A percentile compares a stretch with the other conserved stretches of the same genome.
Evolutionary conservation across 2,329 filamentous ascomycete species (phyloP).

Genomic region (Penicillium sp.): DNA sequence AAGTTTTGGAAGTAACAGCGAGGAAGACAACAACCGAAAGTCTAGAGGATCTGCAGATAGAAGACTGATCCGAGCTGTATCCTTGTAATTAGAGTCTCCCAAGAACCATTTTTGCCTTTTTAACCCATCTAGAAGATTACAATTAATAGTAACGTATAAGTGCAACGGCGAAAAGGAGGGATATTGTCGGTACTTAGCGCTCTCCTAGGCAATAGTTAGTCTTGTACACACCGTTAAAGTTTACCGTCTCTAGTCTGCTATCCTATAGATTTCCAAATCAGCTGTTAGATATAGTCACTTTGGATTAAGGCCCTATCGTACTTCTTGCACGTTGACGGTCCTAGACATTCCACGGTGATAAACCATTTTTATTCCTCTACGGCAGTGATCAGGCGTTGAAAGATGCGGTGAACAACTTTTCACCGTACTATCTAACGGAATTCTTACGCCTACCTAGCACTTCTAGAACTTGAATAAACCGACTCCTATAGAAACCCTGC

Average conservation of each 20-base stretch:
- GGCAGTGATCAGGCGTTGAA: neutral
- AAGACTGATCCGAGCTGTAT: slow-evolving; percentile 1
- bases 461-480: neutral
- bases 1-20: neutral
- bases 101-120: slow-evolving; percentile 1
- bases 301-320: neutral
- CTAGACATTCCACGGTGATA: neutral
- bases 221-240: neutral
- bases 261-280: neutral
- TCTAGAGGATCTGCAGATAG: neutral
- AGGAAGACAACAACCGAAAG: slow-evolving; percentile 3
- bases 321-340: neutral
- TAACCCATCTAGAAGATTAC: neutral
- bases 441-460: neutral
- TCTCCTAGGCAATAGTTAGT: neutral
- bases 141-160: neutral
- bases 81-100: slow-evolving; percentile 1
- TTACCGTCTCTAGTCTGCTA: neutral
- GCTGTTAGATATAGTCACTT: neutral
- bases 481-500: neutral
- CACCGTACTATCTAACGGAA: neutral
- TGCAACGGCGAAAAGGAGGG: neutral
- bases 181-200: neutral
- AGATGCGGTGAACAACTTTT: neutral
- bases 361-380: slow-evolving; percentile 1